Percentiles rank a stretch among this genome's conserved stretches.
phyloP scores from a whole-genome alignment of 805 yeast genomes.

The Myxozyma nipponensis region DNA sequence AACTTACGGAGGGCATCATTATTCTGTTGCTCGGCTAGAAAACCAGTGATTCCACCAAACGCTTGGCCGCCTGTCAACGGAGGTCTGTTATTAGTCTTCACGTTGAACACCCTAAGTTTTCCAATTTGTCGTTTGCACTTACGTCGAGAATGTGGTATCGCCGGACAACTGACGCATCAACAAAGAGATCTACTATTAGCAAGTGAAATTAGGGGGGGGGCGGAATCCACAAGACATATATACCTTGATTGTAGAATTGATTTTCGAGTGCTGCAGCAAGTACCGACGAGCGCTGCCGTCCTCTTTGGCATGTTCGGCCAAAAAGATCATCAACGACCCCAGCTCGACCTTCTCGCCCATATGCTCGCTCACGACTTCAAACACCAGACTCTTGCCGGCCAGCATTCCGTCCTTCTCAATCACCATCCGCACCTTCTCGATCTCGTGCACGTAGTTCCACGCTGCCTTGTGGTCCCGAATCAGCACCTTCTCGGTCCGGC shows the following conservation, averaged over 20 bases:
- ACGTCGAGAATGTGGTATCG: conserved; percentile 21
- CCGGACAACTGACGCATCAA: conserved; percentile 18
- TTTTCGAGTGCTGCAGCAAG: conserved; percentile 69
- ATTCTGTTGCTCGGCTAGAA: conserved; percentile 33
- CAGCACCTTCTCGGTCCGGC: conserved; percentile 44
- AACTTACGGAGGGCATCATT: conserved; percentile 18
- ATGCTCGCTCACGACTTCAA: conserved; percentile 47
- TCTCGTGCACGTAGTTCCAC: conserved; percentile 45
- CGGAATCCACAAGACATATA: neutral
- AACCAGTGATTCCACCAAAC: conserved; percentile 51
- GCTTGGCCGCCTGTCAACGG: conserved; percentile 41
- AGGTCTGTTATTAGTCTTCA: conserved; percentile 28
- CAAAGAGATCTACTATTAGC: conserved; percentile 9
- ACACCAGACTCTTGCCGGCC: conserved; percentile 38
- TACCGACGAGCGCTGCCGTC: conserved; percentile 56
- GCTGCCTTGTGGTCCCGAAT: conserved; percentile 52
- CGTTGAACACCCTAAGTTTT: neutral
- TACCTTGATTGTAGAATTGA: conserved; percentile 68
- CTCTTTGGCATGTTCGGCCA: conserved; percentile 64
- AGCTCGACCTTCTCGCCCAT: conserved; percentile 46
- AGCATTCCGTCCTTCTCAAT: conserved; percentile 41
- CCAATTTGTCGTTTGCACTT: no score
- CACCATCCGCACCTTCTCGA: conserved; percentile 42
- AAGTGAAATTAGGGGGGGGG: no score
- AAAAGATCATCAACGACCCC: conserved; percentile 64